A percentile compares a stretch with the other conserved stretches of the same genome.
These are phyloP conservation scores for Quercus parvula DNA, from an alignment of 306 rosid genomes.

Conservation along the genomic window DNA sequence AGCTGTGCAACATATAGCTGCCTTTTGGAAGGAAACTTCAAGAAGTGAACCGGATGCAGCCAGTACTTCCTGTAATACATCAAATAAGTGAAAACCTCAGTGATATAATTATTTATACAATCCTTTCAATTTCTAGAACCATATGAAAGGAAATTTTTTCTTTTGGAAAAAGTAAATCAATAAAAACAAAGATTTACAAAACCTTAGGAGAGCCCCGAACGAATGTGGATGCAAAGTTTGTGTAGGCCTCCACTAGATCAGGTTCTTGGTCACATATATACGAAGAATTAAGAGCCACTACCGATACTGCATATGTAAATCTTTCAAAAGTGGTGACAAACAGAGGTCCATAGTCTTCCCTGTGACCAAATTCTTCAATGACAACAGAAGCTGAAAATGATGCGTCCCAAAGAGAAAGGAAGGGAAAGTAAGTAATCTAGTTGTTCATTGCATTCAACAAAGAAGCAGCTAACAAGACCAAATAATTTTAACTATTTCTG, in stretches of 20 bases:
- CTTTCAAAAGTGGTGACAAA: constrained; percentile 84
- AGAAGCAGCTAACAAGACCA: not conserved
- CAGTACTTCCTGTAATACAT: constrained; percentile 69
- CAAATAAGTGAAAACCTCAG: constrained; percentile 7
- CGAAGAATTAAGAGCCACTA: constrained; percentile 88
- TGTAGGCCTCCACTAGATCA: constrained; percentile 94
- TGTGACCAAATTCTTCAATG: constrained; percentile 87
- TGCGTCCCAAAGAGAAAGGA: not conserved
- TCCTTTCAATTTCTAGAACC: not conserved
- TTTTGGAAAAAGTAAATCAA: not conserved
- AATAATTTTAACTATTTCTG: not conserved
- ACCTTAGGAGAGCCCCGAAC: constrained; percentile 80
- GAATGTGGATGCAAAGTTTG: constrained; percentile 84
- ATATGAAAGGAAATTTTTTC: not conserved
- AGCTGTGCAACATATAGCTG: constrained; percentile 95
- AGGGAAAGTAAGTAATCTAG: not conserved
- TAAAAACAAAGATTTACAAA: constrained; percentile 3
- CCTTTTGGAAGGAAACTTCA: constrained; percentile 86
- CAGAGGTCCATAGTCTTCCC: constrained; percentile 72
- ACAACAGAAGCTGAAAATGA: constrained; percentile 81
- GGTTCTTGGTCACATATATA: constrained; percentile 98
- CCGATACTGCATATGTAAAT: constrained; percentile 79
- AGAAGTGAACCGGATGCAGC: constrained; percentile 75
- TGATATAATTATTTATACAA: not conserved
- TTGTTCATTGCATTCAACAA: not conserved